Conservation (phyloP, 1,284 basidiomycete species). For the Apiotrichum domesticum region DNA sequence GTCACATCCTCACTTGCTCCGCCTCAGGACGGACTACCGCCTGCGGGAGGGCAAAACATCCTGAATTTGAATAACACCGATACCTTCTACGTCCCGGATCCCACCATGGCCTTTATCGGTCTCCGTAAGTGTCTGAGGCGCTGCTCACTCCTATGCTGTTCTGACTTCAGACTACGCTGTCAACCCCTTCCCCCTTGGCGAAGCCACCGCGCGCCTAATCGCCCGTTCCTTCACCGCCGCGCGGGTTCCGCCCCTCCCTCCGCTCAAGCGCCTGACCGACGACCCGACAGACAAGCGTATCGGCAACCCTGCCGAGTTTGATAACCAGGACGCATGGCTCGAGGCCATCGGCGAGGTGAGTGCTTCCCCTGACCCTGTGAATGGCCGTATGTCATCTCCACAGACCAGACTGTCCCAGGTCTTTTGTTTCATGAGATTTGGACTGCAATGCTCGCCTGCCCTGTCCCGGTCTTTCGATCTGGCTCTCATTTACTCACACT, state of each 20-base stretch:
- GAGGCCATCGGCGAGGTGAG: constrained; percentile 24
- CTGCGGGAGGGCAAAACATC: constrained; percentile 19
- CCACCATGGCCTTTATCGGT: constrained; percentile 41
- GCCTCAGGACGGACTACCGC: constrained; percentile 6
- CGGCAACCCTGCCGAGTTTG: constrained; percentile 18
- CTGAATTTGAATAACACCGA: constrained; percentile 15
- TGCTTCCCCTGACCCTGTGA: background rate
- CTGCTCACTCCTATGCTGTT: no score
- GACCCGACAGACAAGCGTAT: constrained; percentile 13
- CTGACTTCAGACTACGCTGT: constrained; percentile 38
- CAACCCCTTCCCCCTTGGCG: constrained; percentile 48
- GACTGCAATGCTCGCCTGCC: no score
- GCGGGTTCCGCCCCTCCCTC: constrained; percentile 17
- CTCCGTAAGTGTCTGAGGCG: constrained; percentile 26
- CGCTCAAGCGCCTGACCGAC: constrained; percentile 12
- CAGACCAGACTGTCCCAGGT: no score
- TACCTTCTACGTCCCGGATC: constrained; percentile 44
- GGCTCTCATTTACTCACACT: background rate
- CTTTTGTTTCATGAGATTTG: no score
- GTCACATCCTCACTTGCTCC: constrained; percentile 15
- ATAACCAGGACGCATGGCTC: constrained; percentile 23
- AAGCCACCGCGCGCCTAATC: constrained; percentile 44
- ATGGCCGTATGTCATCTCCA: background rate
- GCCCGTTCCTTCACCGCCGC: constrained; percentile 13
- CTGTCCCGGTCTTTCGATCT: no score